Evolutionary conservation across 495 filamentous ascomycete species (phyloP).

Genomic region (Zalerion maritima): DNA sequence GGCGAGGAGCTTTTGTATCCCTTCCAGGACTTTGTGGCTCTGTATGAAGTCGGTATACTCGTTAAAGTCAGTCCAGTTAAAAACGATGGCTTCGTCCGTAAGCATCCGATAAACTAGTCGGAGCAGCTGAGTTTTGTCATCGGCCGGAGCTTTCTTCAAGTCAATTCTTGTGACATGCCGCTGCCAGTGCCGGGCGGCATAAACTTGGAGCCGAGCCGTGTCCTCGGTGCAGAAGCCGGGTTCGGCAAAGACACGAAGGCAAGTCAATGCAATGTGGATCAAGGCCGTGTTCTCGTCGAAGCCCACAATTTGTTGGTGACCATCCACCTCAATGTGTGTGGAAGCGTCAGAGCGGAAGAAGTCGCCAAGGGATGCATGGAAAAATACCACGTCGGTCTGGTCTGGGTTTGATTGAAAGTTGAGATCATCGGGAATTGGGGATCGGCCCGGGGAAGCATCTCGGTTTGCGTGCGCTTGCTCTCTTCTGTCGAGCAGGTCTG

Average conservation of each 20-base stretch:
- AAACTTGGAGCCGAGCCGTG: conserved; percentile 1
- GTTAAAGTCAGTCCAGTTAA: conserved; percentile 5
- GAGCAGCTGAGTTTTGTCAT: conserved; percentile 1
- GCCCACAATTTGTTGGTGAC: neutral
- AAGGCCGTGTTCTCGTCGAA: conserved; percentile 3
- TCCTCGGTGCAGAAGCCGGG: neutral
- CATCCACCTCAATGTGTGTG: neutral
- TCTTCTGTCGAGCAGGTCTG: conserved; percentile 11
- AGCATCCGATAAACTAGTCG: conserved; percentile 3
- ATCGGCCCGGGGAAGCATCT: neutral
- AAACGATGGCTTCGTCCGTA: conserved; percentile 3
- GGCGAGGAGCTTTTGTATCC: too few relatives aligned
- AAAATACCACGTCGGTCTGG: conserved; percentile 20
- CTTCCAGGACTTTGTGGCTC: too few relatives aligned
- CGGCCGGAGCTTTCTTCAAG: neutral
- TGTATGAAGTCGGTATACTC: too few relatives aligned
- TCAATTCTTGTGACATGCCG: conserved; percentile 2
- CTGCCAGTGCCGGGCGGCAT: conserved; percentile 7
- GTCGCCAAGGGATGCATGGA: conserved; percentile 19
- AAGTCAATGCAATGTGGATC: conserved; percentile 1
- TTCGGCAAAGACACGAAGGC: conserved; percentile 3
- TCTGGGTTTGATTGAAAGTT: conserved; percentile 17
- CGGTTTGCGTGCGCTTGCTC: conserved; percentile 5
- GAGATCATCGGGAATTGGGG: conserved; percentile 10
- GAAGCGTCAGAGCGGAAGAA: conserved; percentile 15